Evolutionary conservation across 768 basidiomycete species (phyloP), one percentile per base, ranked within the genome.

Genomic region (Hericium rajendrae): DNA sequence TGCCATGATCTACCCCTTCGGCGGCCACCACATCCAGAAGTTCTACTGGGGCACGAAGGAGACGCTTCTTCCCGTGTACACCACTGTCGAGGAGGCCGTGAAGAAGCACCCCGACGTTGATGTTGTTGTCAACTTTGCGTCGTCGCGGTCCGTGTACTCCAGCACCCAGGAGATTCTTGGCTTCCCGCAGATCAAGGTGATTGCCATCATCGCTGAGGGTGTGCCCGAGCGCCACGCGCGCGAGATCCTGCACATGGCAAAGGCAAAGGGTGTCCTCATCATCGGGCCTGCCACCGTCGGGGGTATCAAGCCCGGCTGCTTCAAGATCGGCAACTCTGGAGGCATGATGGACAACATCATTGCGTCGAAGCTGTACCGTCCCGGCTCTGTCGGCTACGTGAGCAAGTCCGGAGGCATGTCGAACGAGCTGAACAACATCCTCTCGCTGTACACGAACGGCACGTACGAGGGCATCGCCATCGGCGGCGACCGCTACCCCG

Each of bases 291-390:
- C 97, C 24, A 99, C 95, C 52, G 95, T 98, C 55, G 95, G 95
- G 75, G 95, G 95, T 68, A 97, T 99, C 79, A 99, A 99, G 80
- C 94, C 95, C 57, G 95, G 95, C 46, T 97, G 95, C 79, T 98
- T 97, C 90, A 84, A 94, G 73, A 98, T 98, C 67, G 95, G 95
- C 67, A 99, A 99, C 82, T 94, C 91, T 59, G 95, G 95, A 78
- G 95, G 90, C 68, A 98, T 98, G 95, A 97, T 97, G 94, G 95
- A 99, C 79, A 99, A 98, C 80, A 94, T 98, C 76, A 97, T 97
- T 69, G 78, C 94, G 6, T 95, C 93, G 61, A 99, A 97, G 79
- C 88, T 99, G 61, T 99, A 97, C 83, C 93, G 94, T 67, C 78
- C 94, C 26, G 95, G 95, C 57, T 93, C 94, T 12, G 91, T 99